phyloP scores from a whole-genome alignment of 768 basidiomycete species.

The Crassisporium funariophilum region DNA sequence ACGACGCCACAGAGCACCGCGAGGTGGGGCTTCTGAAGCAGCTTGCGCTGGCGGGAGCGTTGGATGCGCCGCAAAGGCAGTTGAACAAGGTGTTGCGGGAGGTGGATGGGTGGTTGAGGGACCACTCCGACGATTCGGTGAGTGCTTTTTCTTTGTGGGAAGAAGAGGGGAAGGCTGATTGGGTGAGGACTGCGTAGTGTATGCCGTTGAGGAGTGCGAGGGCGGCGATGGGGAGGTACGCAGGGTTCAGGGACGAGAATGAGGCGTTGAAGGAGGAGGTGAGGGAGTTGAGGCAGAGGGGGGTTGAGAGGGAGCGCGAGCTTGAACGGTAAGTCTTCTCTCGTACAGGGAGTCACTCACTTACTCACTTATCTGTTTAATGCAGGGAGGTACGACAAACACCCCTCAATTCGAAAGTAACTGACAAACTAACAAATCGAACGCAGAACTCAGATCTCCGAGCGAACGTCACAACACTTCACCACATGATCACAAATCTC shows the following conservation, averaged over 20 bases:
- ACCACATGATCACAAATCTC: too few relatives aligned
- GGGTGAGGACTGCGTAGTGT: too few relatives aligned
- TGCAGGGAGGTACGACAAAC: too few relatives aligned
- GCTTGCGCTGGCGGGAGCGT: constrained; percentile 37
- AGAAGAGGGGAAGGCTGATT: too few relatives aligned
- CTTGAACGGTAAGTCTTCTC: too few relatives aligned
- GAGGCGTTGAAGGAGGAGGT: neutral
- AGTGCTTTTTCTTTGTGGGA: neutral
- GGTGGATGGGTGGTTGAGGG: constrained; percentile 54
- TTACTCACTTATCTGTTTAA: too few relatives aligned
- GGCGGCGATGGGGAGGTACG: neutral
- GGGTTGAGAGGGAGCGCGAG: too few relatives aligned
- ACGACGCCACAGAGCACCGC: constrained; percentile 34
- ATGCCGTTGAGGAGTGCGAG: neutral
- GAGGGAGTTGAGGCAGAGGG: neutral
- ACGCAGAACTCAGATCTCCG: too few relatives aligned
- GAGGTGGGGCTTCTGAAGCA: constrained; percentile 41
- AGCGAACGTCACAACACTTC: too few relatives aligned
- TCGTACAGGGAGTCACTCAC: too few relatives aligned
- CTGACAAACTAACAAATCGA: too few relatives aligned
- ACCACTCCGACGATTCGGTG: constrained; percentile 12
- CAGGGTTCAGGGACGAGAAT: neutral
- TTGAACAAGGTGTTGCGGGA: constrained; percentile 42
- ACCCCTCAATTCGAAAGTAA: too few relatives aligned
- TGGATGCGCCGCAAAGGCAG: constrained; percentile 41